Evolutionary conservation across 1,284 basidiomycete genomes (phyloP), one percentile per base, ranked within the genome.

Genomic region (Malassezia nana): DNA sequence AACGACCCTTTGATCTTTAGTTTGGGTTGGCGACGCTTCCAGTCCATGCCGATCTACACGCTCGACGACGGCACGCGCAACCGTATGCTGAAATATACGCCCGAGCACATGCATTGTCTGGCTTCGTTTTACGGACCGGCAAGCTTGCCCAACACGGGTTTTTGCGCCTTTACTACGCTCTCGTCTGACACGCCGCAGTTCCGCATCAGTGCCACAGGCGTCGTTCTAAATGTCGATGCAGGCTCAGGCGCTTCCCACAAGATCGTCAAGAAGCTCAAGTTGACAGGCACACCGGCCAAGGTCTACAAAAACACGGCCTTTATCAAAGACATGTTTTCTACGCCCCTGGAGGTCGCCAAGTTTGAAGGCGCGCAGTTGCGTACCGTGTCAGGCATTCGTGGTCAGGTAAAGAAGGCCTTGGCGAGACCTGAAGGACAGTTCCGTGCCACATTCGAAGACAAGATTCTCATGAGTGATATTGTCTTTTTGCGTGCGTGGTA

Each of bases 231-330:
- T 74, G 83, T 95, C 55, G 90, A 96, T 40, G 35, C 62, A 2
- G 69, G 69, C 3, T 38, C 51, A n/a, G 55, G 58, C 16, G 64
- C 87, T 16, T 56, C 54, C n/a, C 84, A 85, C 53, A 87, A 87
- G 78, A 96, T 99, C 60, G 90, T 98, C 62, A 99, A 99, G 80
- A 99, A 98, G 78, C 77, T 99, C 65, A 99, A 98, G 78, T 77
- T 98, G 52, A 98, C 90, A 0, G 92, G 94, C 41, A 81, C 83
- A 25, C 92, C 94, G 24, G 87, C 84, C 78, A 96, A 96, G 80
- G 87, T 98, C 55, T 98, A 86, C 81, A 98, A 96, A 78, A 99
- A 99, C 76, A 99, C 94, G 13, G 94, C 90, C 0, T 99, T 98
- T 74, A 80, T 99, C 66, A 90, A 86, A 78, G 89, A 95, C 72